Evolutionary conservation across 305 asterid species (phyloP).

Genomic region (Rubia balearica): DNA sequence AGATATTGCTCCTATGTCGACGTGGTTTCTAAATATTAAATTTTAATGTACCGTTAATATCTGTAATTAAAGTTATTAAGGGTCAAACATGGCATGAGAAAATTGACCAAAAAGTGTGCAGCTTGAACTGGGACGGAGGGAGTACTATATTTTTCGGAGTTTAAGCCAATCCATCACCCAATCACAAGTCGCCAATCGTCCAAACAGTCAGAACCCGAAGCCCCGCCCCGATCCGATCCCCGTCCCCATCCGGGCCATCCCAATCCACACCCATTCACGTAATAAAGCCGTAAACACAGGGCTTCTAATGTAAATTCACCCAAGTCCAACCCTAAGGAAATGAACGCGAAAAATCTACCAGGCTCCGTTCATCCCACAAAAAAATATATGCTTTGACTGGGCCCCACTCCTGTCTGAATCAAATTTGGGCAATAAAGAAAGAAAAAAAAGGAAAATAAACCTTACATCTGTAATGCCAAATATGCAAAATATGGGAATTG

Average conservation of each 20-base stretch:
- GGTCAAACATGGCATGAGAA: too few relatives aligned
- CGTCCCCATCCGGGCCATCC: conserved; percentile 3
- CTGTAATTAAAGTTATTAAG: too few relatives aligned
- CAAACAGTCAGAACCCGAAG: too few relatives aligned
- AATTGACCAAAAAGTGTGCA: too few relatives aligned
- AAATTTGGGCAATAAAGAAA: conserved; percentile 3
- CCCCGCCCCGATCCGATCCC: too few relatives aligned
- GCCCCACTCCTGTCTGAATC: conserved; percentile 1
- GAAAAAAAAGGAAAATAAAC: not conserved
- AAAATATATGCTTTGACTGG: not conserved
- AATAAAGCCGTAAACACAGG: conserved; percentile 6
- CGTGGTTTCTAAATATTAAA: too few relatives aligned
- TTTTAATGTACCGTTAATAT: too few relatives aligned
- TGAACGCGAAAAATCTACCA: not conserved
- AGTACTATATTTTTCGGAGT: too few relatives aligned
- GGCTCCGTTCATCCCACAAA: not conserved
- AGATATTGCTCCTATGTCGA: too few relatives aligned
- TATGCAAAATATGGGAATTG: not conserved
- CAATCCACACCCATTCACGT: conserved; percentile 13
- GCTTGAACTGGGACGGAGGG: too few relatives aligned
- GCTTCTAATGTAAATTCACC: not conserved
- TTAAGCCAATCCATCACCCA: too few relatives aligned
- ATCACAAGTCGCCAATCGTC: too few relatives aligned
- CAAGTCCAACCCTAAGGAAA: conserved; percentile 2
- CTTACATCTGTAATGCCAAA: not conserved